Conservation (phyloP, 208 protist species). For the Crithidia expoeki region DNA sequence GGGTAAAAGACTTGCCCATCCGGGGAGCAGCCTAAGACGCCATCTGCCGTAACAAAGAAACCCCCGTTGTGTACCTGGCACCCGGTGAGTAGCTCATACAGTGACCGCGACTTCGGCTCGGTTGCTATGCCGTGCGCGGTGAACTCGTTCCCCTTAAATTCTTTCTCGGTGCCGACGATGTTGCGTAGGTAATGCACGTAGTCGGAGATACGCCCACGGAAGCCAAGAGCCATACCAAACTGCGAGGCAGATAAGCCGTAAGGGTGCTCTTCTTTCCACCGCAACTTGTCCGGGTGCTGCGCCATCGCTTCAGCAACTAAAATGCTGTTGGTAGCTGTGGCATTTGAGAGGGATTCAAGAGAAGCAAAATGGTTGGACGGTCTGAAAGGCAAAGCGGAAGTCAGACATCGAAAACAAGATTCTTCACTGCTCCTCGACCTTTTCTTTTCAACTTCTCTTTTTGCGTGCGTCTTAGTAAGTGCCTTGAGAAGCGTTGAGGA, state of each 20-base stretch:
- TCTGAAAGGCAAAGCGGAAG: neutral
- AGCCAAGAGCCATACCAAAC: constrained; percentile 86
- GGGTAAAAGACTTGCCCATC: constrained; percentile 72
- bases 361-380: neutral
- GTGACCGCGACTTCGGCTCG: constrained; percentile 73
- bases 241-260: constrained; percentile 86
- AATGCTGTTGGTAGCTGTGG: too few relatives aligned
- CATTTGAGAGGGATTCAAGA: too few relatives aligned
- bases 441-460: too few relatives aligned
- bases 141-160: constrained; percentile 81
- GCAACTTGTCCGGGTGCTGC: constrained; percentile 67
- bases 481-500: too few relatives aligned
- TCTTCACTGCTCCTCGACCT: too few relatives aligned
- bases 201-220: constrained; percentile 77
- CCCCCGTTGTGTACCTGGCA: constrained; percentile 72
- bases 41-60: constrained; percentile 71
- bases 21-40: constrained; percentile 81
- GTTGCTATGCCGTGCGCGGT: constrained; percentile 84
- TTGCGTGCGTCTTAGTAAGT: too few relatives aligned
- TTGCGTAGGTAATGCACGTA: constrained; percentile 82
- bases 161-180: constrained; percentile 74
- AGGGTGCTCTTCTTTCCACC: constrained; percentile 54
- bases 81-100: constrained; percentile 88
- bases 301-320: constrained; percentile 55
- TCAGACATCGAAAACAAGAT: too few relatives aligned